A percentile compares a stretch with the other conserved stretches of the same genome.
These are phyloP conservation scores for Ramaria rubella DNA, from an alignment of 768 basidiomycete species.

Conservation along the genomic window DNA sequence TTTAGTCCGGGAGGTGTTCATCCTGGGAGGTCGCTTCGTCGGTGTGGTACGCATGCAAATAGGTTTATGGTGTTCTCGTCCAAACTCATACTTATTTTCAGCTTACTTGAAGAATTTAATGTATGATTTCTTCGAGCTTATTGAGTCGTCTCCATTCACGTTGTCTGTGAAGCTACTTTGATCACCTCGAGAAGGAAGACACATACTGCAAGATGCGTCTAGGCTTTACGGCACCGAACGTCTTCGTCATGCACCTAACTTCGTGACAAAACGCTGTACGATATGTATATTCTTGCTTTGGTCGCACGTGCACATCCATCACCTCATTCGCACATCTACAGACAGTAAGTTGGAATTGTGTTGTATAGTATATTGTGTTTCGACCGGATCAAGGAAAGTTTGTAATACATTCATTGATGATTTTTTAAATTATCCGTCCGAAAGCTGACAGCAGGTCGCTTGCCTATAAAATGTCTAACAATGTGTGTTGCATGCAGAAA, in stretches of 20 bases:
- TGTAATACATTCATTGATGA: no score
- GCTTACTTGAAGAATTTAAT: constrained; percentile 74
- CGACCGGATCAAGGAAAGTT: no score
- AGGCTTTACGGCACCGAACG: constrained; percentile 73
- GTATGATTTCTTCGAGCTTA: constrained; percentile 1
- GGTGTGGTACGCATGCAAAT: constrained; percentile 15
- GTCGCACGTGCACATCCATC: no score
- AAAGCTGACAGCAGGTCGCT: no score
- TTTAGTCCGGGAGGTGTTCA: no score
- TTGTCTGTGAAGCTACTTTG: constrained; percentile 42
- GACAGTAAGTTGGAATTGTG: no score
- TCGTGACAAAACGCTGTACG: no score
- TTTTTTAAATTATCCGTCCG: no score
- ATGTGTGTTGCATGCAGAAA: background rate
- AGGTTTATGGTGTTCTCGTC: constrained; percentile 31
- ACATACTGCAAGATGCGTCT: constrained; percentile 51
- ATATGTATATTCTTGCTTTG: no score
- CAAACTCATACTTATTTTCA: constrained; percentile 21
- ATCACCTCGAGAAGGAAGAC: constrained; percentile 55
- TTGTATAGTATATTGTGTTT: no score
- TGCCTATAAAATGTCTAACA: no score
- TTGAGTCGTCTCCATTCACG: background rate
- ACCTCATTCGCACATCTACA: no score
- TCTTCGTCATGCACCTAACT: constrained; percentile 64
- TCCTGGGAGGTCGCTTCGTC: background rate